Conservation (phyloP, 768 basidiomycete genomes). For the Gelatoporia subvermispora region DNA sequence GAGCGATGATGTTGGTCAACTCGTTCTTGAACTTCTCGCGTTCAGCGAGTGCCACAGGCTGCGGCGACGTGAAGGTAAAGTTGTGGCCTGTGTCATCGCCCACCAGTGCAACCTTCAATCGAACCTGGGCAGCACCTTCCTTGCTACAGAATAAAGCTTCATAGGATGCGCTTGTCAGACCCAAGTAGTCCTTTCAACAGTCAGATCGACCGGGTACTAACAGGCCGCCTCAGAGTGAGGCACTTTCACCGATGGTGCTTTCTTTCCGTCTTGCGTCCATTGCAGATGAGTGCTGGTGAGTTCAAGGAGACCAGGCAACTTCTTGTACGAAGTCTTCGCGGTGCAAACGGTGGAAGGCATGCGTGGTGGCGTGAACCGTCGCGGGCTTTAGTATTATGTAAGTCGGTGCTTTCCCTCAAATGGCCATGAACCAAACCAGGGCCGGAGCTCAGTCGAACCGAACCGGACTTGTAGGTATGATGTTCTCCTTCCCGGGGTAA, state of each 20-base stretch:
- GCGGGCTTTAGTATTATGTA: background rate
- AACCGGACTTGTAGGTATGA: no score
- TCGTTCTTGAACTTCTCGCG: conserved; percentile 81
- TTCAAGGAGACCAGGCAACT: conserved; percentile 67
- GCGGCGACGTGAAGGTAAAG: conserved; percentile 75
- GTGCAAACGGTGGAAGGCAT: conserved; percentile 65
- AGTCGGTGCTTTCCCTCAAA: no score
- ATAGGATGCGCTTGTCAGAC: background rate
- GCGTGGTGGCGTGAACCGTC: conserved; percentile 3
- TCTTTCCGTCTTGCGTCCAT: conserved; percentile 77
- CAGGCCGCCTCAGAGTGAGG: conserved; percentile 56
- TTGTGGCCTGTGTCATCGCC: conserved; percentile 72
- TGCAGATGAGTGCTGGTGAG: conserved; percentile 68
- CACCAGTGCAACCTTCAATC: conserved; percentile 67
- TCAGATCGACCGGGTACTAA: conserved; percentile 30
- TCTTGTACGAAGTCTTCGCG: conserved; percentile 83
- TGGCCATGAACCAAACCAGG: no score
- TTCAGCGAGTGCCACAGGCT: conserved; percentile 58
- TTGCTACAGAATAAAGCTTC: conserved; percentile 84
- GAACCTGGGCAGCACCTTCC: conserved; percentile 73
- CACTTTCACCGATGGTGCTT: conserved; percentile 59
- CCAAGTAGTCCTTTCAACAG: background rate
- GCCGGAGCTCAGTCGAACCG: no score
- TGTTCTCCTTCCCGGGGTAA: no score
- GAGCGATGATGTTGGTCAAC: conserved; percentile 70